A percentile compares a stretch with the other conserved stretches of the same genome.
phyloP scores from a whole-genome alignment of 2,329 filamentous ascomycete genomes.

The Fusarium avenaceum region DNA sequence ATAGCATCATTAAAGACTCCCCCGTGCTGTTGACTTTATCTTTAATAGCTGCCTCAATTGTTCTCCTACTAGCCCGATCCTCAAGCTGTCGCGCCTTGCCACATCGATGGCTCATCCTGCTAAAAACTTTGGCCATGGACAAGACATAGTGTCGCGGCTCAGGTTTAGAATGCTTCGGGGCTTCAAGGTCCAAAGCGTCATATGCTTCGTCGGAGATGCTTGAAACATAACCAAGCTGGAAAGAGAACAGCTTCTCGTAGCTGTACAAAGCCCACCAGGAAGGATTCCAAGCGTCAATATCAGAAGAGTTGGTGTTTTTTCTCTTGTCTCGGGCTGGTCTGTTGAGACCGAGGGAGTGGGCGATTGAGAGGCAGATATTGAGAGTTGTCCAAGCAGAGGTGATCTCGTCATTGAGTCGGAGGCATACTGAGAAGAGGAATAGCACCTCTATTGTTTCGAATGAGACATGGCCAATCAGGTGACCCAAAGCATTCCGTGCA shows the following conservation, averaged over 20 bases:
- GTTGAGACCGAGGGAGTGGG: background rate
- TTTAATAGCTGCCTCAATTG: background rate
- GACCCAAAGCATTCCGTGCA: accelerated
- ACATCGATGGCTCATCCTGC: slow-evolving; percentile 3
- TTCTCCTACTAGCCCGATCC: background rate
- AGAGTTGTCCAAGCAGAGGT: slow-evolving; percentile 15
- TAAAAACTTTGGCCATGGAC: slow-evolving; percentile 4
- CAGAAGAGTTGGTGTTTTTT: accelerated
- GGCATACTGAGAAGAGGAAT: slow-evolving; percentile 5
- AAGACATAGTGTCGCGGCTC: accelerated
- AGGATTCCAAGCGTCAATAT: background rate
- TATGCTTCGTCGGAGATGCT: slow-evolving; percentile 5
- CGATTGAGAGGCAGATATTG: background rate
- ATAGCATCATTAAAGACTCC: slow-evolving; percentile 8
- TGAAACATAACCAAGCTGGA: slow-evolving; percentile 7
- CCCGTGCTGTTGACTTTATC: slow-evolving; percentile 8
- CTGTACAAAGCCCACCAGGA: slow-evolving; percentile 14
- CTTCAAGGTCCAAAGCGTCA: background rate
- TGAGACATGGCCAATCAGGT: background rate
- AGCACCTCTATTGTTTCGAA: slow-evolving; percentile 7
- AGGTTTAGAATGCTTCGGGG: accelerated
- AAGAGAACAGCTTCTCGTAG: slow-evolving; percentile 7
- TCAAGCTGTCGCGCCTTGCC: slow-evolving; percentile 12
- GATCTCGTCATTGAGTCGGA: slow-evolving; percentile 12
- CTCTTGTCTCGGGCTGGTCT: accelerated